Conservation (phyloP, 306 rosid species). For the Comarum palustre region DNA sequence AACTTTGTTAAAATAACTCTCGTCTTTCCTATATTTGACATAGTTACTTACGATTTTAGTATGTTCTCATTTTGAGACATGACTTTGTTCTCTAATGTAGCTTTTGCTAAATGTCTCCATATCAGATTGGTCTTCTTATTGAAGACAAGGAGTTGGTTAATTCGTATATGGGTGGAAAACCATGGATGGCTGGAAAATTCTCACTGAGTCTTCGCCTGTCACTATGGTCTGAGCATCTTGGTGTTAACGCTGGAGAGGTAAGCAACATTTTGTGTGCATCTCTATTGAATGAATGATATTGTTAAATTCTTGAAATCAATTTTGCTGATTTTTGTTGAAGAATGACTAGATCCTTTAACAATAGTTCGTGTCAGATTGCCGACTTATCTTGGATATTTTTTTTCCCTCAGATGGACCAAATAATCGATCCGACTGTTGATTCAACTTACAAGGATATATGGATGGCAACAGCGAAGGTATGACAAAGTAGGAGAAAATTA, state of each 20-base stretch:
- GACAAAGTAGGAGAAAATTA: slow-evolving; percentile 7
- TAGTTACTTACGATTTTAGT: neutral
- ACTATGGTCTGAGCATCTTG: slow-evolving; percentile 97
- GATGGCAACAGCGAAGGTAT: slow-evolving; percentile 95
- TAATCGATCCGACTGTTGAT: slow-evolving; percentile 73
- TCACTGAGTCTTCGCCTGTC: slow-evolving; percentile 77
- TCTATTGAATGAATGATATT: neutral
- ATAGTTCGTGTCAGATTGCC: slow-evolving; percentile 15
- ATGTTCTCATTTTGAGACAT: neutral
- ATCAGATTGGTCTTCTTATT: slow-evolving; percentile 75
- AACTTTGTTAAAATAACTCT: no score
- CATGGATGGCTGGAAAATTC: slow-evolving; percentile 91
- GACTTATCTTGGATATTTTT: slow-evolving; percentile 12
- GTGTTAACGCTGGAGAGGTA: slow-evolving; percentile 74
- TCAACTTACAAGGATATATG: slow-evolving; percentile 88
- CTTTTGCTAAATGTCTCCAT: slow-evolving; percentile 28
- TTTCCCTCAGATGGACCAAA: slow-evolving; percentile 50
- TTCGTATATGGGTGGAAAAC: slow-evolving; percentile 86
- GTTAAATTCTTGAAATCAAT: neutral
- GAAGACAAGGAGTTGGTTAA: slow-evolving; percentile 74
- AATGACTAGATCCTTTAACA: neutral
- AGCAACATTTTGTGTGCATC: slow-evolving; percentile 4
- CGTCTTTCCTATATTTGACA: no score
- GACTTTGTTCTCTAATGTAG: neutral
- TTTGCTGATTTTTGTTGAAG: slow-evolving; percentile 27